Conservation (phyloP, 2,329 filamentous ascomycete genomes). For the Bipolaris gigantea region DNA sequence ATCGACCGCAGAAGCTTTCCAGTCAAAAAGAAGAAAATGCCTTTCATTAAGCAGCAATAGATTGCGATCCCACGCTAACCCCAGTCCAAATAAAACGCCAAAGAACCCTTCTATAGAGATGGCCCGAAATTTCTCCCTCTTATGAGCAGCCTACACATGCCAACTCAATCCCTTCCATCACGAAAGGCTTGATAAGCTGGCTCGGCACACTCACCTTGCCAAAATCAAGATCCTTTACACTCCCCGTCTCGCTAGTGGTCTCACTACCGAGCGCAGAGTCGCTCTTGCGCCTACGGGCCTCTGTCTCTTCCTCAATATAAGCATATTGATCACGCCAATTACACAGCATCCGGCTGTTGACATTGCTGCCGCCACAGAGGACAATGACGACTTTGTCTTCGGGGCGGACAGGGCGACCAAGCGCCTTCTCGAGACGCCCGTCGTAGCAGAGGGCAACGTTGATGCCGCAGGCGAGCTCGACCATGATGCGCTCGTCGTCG, state of each 20-base stretch:
- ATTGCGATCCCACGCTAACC: neutral
- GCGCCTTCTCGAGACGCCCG: slow-evolving; percentile 59
- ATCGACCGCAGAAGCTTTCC: too few species aligned
- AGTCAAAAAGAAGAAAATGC: neutral
- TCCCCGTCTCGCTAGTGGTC: slow-evolving; percentile 18
- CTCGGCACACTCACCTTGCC: slow-evolving; percentile 11
- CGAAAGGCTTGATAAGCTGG: slow-evolving; percentile 20
- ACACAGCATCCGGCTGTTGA: slow-evolving; percentile 55
- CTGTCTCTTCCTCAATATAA: slow-evolving; percentile 23
- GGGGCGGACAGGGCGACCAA: slow-evolving; percentile 64
- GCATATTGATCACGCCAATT: slow-evolving; percentile 51
- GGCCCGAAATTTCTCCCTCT: neutral
- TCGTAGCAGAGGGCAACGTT: slow-evolving; percentile 71
- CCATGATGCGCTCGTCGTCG: slow-evolving; percentile 78
- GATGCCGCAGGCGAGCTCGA: slow-evolving; percentile 85
- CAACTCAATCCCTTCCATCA: slow-evolving; percentile 21
- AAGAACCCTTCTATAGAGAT: neutral
- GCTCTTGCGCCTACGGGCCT: slow-evolving; percentile 16
- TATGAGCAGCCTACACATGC: slow-evolving; percentile 8
- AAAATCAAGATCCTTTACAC: slow-evolving; percentile 11
- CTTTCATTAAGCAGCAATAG: neutral
- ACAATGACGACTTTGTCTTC: slow-evolving; percentile 78
- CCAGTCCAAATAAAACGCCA: neutral
- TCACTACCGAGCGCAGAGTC: slow-evolving; percentile 24
- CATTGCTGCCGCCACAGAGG: slow-evolving; percentile 71